phyloP scores from a whole-genome alignment of 1,284 basidiomycete species.

The Trichosporon inkin region DNA sequence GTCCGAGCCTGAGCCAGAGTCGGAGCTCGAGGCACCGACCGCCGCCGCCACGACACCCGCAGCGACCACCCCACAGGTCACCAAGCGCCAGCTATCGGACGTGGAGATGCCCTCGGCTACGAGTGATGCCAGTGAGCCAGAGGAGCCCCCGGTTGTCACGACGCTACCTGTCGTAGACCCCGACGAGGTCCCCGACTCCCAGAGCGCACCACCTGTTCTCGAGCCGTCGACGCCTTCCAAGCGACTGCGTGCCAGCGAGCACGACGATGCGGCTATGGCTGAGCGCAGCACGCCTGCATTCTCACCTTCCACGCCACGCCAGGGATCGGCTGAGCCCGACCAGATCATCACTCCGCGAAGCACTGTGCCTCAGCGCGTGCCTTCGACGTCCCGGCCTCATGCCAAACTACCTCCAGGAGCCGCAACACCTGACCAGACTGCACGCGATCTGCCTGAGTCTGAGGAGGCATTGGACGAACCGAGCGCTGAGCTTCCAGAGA shows the following conservation, averaged over 20 bases:
- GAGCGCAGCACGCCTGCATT: background rate
- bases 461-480: background rate
- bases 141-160: background rate
- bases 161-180: background rate
- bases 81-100: background rate
- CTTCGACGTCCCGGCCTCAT: conserved; percentile 10
- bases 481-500: background rate
- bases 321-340: background rate
- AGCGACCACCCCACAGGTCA: background rate
- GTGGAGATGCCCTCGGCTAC: background rate
- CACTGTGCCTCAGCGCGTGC: background rate
- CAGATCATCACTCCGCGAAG: conserved; percentile 2
- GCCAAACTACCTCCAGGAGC: conserved; percentile 18
- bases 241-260: conserved; percentile 12
- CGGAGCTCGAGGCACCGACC: conserved; percentile 16
- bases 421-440: conserved; percentile 18
- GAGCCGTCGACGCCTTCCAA: conserved; percentile 16
- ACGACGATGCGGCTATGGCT: background rate
- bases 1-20: conserved; percentile 22
- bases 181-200: background rate
- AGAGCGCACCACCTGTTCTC: background rate
- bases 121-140: background rate
- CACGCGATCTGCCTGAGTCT: conserved; percentile 9
- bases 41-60: background rate
- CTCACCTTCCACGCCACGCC: background rate